Evolutionary conservation across 169 alveolate species (phyloP).

Genomic region (Cryptosporidium tyzzeri): DNA sequence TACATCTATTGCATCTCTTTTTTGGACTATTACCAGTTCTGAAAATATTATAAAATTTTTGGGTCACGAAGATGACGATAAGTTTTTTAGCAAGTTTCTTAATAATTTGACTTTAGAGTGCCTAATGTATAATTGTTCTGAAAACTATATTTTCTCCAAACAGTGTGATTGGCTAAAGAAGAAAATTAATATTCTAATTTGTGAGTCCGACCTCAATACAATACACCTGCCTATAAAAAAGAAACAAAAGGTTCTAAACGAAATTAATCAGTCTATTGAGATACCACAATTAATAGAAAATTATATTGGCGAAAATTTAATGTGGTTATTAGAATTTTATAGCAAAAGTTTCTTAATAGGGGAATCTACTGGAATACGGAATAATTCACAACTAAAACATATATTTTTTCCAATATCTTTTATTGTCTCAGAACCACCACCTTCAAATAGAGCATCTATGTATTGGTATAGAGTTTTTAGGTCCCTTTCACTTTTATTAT

Average conservation of each 20-base stretch:
- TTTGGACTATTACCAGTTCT: conserved; percentile 42
- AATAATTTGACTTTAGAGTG: conserved; percentile 12
- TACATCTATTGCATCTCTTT: conserved; percentile 45
- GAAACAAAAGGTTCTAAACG: background rate
- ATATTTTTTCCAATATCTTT: conserved; percentile 68
- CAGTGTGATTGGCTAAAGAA: conserved; percentile 34
- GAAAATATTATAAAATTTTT: background rate
- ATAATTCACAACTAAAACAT: conserved; percentile 1
- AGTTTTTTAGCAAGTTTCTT: background rate
- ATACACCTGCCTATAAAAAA: background rate
- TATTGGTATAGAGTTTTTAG: conserved; percentile 72
- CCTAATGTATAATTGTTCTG: background rate
- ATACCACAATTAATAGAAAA: background rate
- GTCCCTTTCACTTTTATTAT: conserved; percentile 43
- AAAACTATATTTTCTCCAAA: conserved; percentile 10
- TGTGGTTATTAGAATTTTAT: conserved; percentile 69
- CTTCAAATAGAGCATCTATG: conserved; percentile 29
- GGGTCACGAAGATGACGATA: background rate
- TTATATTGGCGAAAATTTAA: conserved; percentile 43
- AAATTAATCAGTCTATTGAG: background rate
- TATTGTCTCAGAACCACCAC: conserved; percentile 44
- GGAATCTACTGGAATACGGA: background rate
- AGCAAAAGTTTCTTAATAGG: conserved; percentile 56
- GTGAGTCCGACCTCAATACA: background rate
- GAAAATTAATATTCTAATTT: conserved; percentile 8